Conservation (phyloP, 2,329 filamentous ascomycete species). For the Fusarium floridanum region DNA sequence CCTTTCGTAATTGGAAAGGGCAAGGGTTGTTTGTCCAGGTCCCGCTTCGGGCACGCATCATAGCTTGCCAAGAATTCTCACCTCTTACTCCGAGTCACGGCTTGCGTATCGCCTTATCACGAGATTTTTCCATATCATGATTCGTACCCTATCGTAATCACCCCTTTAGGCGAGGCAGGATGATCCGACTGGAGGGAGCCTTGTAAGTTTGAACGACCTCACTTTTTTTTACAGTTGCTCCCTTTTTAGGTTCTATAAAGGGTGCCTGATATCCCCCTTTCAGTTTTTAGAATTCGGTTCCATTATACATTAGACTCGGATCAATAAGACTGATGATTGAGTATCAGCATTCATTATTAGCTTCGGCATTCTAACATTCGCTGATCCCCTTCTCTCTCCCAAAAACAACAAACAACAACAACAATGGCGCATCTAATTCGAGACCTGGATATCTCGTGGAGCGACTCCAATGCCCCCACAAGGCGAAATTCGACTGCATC, state of each 20-base stretch:
- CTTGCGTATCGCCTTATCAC: constrained; percentile 26
- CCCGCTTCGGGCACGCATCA: constrained; percentile 22
- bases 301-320: background rate
- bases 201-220: background rate
- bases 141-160: constrained; percentile 36
- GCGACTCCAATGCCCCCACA: constrained; percentile 43
- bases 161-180: constrained; percentile 30
- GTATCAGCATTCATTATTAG: constrained; percentile 11
- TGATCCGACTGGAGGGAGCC: constrained; percentile 13
- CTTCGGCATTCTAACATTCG: background rate
- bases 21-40: too few species aligned
- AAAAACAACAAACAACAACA: background rate
- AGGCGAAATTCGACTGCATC: constrained; percentile 42
- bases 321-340: constrained; percentile 11
- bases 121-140: constrained; percentile 38
- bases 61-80: constrained; percentile 10
- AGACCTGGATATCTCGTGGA: constrained; percentile 40
- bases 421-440: background rate
- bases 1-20: constrained; percentile 1
- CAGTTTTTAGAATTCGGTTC: background rate
- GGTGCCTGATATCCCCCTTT: constrained; percentile 1
- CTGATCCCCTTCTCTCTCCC: background rate
- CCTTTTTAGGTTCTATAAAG: constrained; percentile 25
- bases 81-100: constrained; percentile 22
- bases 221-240: background rate